Percentiles rank a stretch among this genome's conserved stretches.
phyloP scores from a whole-genome alignment of 495 filamentous ascomycete genomes.

The Parachaetomium inaequale region DNA sequence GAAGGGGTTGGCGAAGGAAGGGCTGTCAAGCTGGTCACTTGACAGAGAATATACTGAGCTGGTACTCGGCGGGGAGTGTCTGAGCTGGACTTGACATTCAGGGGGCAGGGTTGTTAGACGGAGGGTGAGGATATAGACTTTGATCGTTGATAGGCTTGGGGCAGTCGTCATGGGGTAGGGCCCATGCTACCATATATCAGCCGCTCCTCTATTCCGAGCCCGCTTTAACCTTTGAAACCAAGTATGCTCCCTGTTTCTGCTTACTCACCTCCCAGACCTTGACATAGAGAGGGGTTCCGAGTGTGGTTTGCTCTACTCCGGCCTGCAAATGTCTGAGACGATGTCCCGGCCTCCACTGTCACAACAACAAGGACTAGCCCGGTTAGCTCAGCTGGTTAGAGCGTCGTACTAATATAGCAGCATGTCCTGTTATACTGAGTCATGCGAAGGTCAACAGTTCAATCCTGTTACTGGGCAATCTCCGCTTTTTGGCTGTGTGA shows the following conservation, averaged over 20 bases:
- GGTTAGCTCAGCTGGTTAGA: conserved; percentile 25
- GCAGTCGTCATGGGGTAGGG: not conserved
- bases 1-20: not conserved
- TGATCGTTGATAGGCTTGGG: not conserved
- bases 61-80: not conserved
- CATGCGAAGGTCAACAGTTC: conserved; percentile 21
- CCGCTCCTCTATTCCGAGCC: not conserved
- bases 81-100: not conserved
- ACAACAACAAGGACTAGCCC: not conserved
- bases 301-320: too few relatives aligned
- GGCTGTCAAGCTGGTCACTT: not conserved
- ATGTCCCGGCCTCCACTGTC: not conserved
- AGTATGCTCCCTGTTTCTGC: too few relatives aligned
- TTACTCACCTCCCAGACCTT: not conserved
- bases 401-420: too few relatives aligned
- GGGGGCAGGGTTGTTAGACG: not conserved
- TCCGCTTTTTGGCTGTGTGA: too few relatives aligned
- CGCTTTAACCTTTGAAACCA: too few relatives aligned
- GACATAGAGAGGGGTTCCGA: not conserved
- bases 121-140: too few relatives aligned
- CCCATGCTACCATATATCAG: not conserved
- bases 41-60: not conserved
- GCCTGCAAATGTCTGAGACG: too few relatives aligned
- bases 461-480: too few relatives aligned
- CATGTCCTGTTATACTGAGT: too few relatives aligned